Conservation (phyloP, 805 yeast genomes). For the Tetrapisispora taiwanensis region DNA sequence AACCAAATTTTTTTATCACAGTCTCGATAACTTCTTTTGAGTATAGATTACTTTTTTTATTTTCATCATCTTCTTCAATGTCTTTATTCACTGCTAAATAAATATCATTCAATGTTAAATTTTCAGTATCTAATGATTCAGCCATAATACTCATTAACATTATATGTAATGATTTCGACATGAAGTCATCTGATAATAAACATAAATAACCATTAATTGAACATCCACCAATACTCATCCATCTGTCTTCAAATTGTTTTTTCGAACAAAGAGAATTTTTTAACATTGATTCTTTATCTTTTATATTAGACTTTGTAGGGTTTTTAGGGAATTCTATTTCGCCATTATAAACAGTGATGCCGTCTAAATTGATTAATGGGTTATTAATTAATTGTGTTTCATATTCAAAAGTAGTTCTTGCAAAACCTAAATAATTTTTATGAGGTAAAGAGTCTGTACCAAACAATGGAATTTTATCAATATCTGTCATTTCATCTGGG, state of each 20-base stretch:
- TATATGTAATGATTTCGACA: conserved; percentile 29
- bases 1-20: conserved; percentile 39
- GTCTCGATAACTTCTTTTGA: conserved; percentile 39
- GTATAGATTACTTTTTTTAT: conserved; percentile 15
- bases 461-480: conserved; percentile 20
- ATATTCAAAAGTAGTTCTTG: conserved; percentile 25
- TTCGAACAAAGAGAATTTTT: conserved; percentile 45
- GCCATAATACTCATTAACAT: conserved; percentile 33
- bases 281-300: conserved; percentile 29
- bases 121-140: conserved; percentile 23
- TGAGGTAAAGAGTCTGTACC: conserved; percentile 28
- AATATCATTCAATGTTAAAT: conserved; percentile 25
- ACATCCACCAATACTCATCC: conserved; percentile 50
- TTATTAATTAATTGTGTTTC: conserved; percentile 32
- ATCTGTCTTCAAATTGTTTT: conserved; percentile 40
- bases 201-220: conserved; percentile 38
- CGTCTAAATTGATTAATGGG: conserved; percentile 19
- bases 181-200: conserved; percentile 28
- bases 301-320: conserved; percentile 6
- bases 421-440: conserved; percentile 24
- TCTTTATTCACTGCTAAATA: conserved; percentile 22
- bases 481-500: conserved; percentile 11
- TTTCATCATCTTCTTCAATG: conserved; percentile 19
- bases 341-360: conserved; percentile 33
- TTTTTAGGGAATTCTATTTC: conserved; percentile 10